Evolutionary conservation across 331 rosid genomes (phyloP), one percentile per base, ranked within the genome.

Genomic region (Erythrophleum ivorense): DNA sequence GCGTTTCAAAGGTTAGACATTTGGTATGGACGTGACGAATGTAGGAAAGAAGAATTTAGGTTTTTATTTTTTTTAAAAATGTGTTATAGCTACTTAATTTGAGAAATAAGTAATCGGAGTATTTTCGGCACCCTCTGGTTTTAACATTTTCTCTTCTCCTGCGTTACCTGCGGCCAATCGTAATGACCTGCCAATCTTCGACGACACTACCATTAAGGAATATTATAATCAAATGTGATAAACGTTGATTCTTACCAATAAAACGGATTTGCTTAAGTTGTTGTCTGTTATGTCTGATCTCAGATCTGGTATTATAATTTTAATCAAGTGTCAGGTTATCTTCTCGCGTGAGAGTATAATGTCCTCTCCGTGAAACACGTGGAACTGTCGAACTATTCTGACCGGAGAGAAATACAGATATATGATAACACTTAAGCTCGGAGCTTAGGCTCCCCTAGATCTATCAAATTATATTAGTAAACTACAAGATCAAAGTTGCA

Each of bases 361-460:
- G 19, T 12, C 21, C 41, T 54, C 43, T 41, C 31, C 29, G 65
- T 54, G 50, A 19, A 68, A 21, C 66, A 50, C 82, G 75, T 78
- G 75, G 66, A 73, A 43, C 73, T 69, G 34, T 29, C 58, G 53
- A 41, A 65, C 40, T 36, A 54, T 62, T 34, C 21, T 54, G 15
- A 48, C 50, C 9, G 62, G 5, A 40, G 9, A 81, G 67, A 67
- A 49, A 9, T 59, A 8, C 9, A 57, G 4, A 57, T 9, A 6
- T 40, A 40, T 16, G 43, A 67, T 19, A 41, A 3, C 73, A 19
- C 19, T n/a, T 70, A 53, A 75, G 14, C 82, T 60, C 54, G 38
- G 62, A 71, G 68, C 55, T 50, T 62, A 53, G 34, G 70, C 45
- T 69, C 72, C 78, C 49, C 50, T 34, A 38, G 33, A 69, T 65